phyloP scores from a whole-genome alignment of 1,284 basidiomycete genomes.

The Ganoderma sinense region DNA sequence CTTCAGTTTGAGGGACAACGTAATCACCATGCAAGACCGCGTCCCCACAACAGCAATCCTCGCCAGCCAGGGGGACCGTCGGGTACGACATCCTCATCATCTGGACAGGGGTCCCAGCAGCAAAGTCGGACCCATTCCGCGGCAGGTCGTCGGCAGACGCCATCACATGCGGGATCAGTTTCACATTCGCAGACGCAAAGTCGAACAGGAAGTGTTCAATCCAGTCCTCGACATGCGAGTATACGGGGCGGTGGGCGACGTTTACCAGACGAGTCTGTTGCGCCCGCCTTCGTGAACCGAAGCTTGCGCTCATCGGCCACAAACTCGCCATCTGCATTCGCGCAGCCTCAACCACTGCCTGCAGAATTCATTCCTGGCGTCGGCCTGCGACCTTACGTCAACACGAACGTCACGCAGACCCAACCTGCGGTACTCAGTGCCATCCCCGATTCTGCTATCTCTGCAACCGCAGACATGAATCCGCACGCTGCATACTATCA shows the following conservation, averaged over 20 bases:
- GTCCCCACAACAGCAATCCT: slow-evolving; percentile 28
- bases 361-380: slow-evolving; percentile 28
- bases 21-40: slow-evolving; percentile 31
- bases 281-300: slow-evolving; percentile 21
- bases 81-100: slow-evolving; percentile 28
- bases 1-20: slow-evolving; percentile 52
- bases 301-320: slow-evolving; percentile 37
- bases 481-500: slow-evolving; percentile 29
- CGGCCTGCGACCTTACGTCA: slow-evolving; percentile 20
- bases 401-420: slow-evolving; percentile 18
- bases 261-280: slow-evolving; percentile 34
- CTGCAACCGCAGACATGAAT: slow-evolving; percentile 12
- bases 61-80: slow-evolving; percentile 19
- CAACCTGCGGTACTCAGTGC: slow-evolving; percentile 18
- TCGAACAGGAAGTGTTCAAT: slow-evolving; percentile 50
- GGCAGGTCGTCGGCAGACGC: slow-evolving; percentile 28
- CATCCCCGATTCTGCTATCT: slow-evolving; percentile 18
- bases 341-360: slow-evolving; percentile 32
- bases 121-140: slow-evolving; percentile 45
- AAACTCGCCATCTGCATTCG: slow-evolving; percentile 34
- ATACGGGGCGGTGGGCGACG: slow-evolving; percentile 39
- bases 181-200: slow-evolving; percentile 51
- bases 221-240: slow-evolving; percentile 47
- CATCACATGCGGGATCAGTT: slow-evolving; percentile 40
- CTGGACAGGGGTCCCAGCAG: slow-evolving; percentile 40